Evolutionary conservation across 371 early-diverging fungal genomes (phyloP), one percentile per base, ranked within the genome.

Genomic region (Circinella minor): DNA sequence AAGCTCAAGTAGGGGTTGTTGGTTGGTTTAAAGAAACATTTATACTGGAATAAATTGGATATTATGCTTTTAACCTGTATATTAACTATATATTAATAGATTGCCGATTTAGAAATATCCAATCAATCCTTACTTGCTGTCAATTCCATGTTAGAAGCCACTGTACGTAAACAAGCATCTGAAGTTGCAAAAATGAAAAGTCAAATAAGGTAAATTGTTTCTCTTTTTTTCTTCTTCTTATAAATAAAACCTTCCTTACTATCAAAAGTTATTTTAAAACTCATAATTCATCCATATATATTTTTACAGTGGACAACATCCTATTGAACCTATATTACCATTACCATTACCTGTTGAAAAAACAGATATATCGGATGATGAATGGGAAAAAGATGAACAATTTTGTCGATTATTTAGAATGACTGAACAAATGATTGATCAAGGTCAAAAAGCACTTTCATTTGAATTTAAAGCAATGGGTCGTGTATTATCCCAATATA

Each of bases 61-160:
- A n/a, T 18, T 4, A 27, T 13, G 4, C 34, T 20, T 61, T 62
- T 51, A 51, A n/a, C 34, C 14, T 36, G 7, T n/a, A 60, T 65
- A 68, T 49, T 38, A 55, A 27, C 11, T 2, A 43, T 36, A 62
- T n/a, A n/a, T n/a, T n/a, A 39, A 65, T 39, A 85, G 86, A 83
- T 85, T 68, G 81, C 74, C 38, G 86, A 86, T 76, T 73, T 86
- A 59, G 86, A 86, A 70, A 77, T 83, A 55, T 82, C 86, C 17
- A 81, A 82, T 27, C 73, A 77, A 39, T 83, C 82, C 38, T 68
- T 86, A 57, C 67, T 82, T 27, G 77, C 81, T 37, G 79, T 83
- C 15, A 86, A 86, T 74, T 72, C 77, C 36, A 82, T 82, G 81
- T 62, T 86, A 36, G 86, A 86, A 66, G 77, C 79, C n/a, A 81